Evolutionary conservation across 2,329 filamentous ascomycete species (phyloP), one percentile per base, ranked within the genome.

Genomic region (Aspergillus texensis): DNA sequence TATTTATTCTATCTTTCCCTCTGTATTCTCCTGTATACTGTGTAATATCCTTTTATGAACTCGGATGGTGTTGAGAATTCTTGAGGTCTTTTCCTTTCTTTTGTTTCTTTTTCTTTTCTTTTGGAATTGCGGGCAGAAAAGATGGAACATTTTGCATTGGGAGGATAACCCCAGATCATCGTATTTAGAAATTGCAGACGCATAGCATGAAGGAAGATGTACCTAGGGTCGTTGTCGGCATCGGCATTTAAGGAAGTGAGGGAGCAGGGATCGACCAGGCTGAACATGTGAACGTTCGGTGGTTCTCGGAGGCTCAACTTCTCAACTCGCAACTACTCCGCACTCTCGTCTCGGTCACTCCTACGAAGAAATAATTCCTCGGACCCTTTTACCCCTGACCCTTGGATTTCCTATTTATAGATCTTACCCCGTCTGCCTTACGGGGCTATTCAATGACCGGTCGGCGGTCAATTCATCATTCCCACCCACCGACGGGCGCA

Each of bases 351-450:
- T 14, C 16, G 16, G 34, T 6, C 12, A 36, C 34, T 16, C 14
- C 14, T 6, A 36, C 19, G 19, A 43, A 43, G 26, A 57, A 28
- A 8, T 6, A 45, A 45, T 30, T 43, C 36, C 21, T 48, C 45
- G 45, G 45, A 48, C 45, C 24, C 11, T 48, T 26, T 48, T 6
- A 12, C 21, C 21, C 28, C 24, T 16, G 24, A 48, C 21, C 24
- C 45, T 48, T 28, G 45, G 45, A 24, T 48, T 28, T 14, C 45
- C 24, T 48, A 48, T 59, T 39, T 45, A n/a, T 56, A 30, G 11
- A 36, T 58, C 57, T 46, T 41, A 16, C 60, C 19, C 60, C 19
- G 48, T 32, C n/a, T 43, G 48, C 41, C 46, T 48, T 48, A 48
- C 43, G n/a, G 43, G 43, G 43, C 21, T 36, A 26, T 59, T 36